These are phyloP conservation scores for Coniella vitis DNA, from an alignment of 2,329 filamentous ascomycete genomes.

Conservation along the genomic window DNA sequence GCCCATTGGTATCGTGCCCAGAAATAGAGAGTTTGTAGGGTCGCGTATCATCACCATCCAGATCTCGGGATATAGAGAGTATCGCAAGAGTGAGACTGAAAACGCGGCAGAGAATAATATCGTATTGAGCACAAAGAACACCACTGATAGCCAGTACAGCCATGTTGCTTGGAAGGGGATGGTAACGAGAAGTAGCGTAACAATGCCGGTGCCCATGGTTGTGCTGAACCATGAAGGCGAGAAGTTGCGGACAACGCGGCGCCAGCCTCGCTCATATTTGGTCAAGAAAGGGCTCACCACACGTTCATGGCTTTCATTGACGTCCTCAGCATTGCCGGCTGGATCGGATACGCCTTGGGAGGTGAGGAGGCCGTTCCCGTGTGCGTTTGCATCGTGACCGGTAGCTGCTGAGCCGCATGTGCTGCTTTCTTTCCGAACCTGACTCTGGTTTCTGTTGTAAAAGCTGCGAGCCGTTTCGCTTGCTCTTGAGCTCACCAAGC, in stretches of 20 bases:
- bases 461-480: neutral
- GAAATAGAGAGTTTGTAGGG: slow-evolving; percentile 55
- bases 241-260: slow-evolving; percentile 35
- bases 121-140: slow-evolving; percentile 51
- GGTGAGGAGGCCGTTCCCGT: neutral
- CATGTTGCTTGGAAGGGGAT: slow-evolving; percentile 50
- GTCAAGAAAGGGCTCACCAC: neutral
- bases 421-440: neutral
- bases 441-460: neutral
- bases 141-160: slow-evolving; percentile 46
- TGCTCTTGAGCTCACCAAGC: neutral
- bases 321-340: neutral
- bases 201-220: slow-evolving; percentile 59
- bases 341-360: neutral
- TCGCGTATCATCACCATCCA: slow-evolving; percentile 56
- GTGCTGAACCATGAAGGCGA: slow-evolving; percentile 45
- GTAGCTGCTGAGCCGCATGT: neutral
- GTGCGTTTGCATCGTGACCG: neutral
- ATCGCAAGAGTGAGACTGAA: slow-evolving; percentile 46
- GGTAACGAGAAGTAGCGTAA: slow-evolving; percentile 49
- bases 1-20: slow-evolving; percentile 58
- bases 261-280: slow-evolving; percentile 24
- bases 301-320: neutral
- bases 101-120: slow-evolving; percentile 45
- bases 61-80: slow-evolving; percentile 53